These are phyloP conservation scores for Dalechampia spathulata DNA, from an alignment of 441 rosid genomes.

Conservation along the genomic window DNA sequence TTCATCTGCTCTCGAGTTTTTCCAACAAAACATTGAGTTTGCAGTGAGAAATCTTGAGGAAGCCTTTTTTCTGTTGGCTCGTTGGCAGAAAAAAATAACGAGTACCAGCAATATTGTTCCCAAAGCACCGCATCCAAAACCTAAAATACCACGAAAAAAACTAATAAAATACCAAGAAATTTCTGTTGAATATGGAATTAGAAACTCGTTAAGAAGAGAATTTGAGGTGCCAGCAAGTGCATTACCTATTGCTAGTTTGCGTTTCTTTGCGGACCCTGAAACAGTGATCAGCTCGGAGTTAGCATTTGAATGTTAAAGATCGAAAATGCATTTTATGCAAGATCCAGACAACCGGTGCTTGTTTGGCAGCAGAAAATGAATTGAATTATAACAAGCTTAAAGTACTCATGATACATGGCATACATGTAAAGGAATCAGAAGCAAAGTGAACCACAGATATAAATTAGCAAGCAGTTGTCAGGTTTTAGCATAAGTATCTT, in stretches of 20 bases:
- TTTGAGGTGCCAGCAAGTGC: not conserved
- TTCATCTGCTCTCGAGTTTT: not conserved
- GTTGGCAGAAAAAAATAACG: constrained; percentile 13
- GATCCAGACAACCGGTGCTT: not conserved
- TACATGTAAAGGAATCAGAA: too few species aligned
- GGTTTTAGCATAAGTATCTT: too few species aligned
- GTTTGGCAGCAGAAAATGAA: not conserved
- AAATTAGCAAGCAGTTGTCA: too few species aligned
- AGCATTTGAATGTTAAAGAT: not conserved
- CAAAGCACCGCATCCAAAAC: constrained; percentile 28
- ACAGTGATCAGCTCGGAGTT: not conserved
- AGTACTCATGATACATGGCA: too few species aligned
- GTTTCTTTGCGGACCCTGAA: not conserved
- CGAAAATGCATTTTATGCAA: not conserved
- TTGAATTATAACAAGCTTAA: not conserved
- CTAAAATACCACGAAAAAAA: constrained; percentile 13
- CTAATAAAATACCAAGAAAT: not conserved
- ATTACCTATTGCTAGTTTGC: constrained; percentile 5
- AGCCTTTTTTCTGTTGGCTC: constrained; percentile 12
- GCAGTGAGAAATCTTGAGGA: not conserved
- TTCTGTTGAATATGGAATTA: not conserved
- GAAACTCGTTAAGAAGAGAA: not conserved
- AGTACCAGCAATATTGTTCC: constrained; percentile 10
- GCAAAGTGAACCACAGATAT: too few species aligned
- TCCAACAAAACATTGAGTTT: not conserved